Base-by-base conservation (phyloP, 2,329 filamentous ascomycete species). In the Xylaria sp. region DNA sequence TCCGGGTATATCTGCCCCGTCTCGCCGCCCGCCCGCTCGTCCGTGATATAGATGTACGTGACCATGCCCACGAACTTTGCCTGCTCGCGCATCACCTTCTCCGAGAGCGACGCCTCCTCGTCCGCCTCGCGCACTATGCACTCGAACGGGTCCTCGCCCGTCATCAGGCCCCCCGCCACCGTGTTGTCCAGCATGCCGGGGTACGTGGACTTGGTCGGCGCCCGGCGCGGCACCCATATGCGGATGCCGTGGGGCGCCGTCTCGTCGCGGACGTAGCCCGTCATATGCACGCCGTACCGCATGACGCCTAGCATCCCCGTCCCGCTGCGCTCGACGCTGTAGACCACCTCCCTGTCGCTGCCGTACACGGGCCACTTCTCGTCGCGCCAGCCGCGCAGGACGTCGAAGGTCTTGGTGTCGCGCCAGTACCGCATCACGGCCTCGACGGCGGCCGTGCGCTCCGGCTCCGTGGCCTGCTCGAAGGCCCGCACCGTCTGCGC, bases 131-230 rank as follows among this genome's bases (percentile, higher is more conserved):
- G 89, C 21, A 98, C 86, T 61, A 97, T 82, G 78, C 92, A 93
- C 77, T 95, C 93, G 57, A 94, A 91, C 0, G 93, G 92, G 24
- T 85, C 85, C 79, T 98, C 94, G 14, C 90, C 92, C 0, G 93
- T 92, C 78, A 91, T 90, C 73, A 98, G 90, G 0, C 93, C 87
- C n/a, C 87, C 87, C 0, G 94, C 96, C 6, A 97, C 96, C 1
- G 94, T 94, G 79, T 98, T 99, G 80, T 99, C 96, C 72, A 99
- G 84, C 87, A 98, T 94, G n/a, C 92, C 87, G 0, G 92, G 91
- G 77, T 95, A 99, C 0, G 94, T 98, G 72, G 92, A 89, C 83
- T 98, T 99, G 67, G 84, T 87, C 59, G 84, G 84, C 12, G 94
- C 88, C 9, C 96, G 86, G 54, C 90, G 87, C 3, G 96, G 92